Percentiles rank a stretch among this genome's conserved stretches.
Conservation (phyloP, 768 basidiomycete species). For the Dioszegia hungarica region DNA sequence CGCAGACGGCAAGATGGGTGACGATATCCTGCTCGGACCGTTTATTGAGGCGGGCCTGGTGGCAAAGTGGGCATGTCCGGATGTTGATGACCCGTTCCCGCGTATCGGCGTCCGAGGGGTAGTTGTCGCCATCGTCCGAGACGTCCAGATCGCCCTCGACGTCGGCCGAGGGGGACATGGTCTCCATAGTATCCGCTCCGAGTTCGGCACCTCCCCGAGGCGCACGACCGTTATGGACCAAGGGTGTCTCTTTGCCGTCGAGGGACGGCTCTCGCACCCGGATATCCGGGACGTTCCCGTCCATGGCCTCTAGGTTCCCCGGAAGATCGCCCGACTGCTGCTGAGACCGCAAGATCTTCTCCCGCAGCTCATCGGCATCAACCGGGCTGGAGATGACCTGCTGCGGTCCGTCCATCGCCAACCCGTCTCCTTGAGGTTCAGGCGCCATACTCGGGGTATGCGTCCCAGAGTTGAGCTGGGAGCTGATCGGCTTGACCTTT, state of each 20-base stretch:
- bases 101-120: slow-evolving; percentile 25
- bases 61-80: slow-evolving; percentile 88
- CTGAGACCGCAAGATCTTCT: slow-evolving; percentile 48
- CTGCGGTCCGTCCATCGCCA: slow-evolving; percentile 33
- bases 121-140: slow-evolving; percentile 34
- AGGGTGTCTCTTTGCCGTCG: neutral
- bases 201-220: neutral
- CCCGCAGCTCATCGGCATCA: slow-evolving; percentile 51
- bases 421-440: slow-evolving; percentile 34
- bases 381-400: slow-evolving; percentile 57
- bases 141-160: slow-evolving; percentile 12
- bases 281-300: slow-evolving; percentile 20
- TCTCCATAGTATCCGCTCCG: neutral
- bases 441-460: slow-evolving; percentile 51
- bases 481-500: slow-evolving; percentile 54
- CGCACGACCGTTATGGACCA: neutral
- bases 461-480: slow-evolving; percentile 17
- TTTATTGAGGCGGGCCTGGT: slow-evolving; percentile 72
- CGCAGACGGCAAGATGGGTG: slow-evolving; percentile 94
- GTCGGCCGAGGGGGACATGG: slow-evolving; percentile 7
- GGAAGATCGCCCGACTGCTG: slow-evolving; percentile 18
- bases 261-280: slow-evolving; percentile 22
- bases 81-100: slow-evolving; percentile 86
- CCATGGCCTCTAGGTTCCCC: slow-evolving; percentile 24
- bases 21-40: slow-evolving; percentile 92